Evolutionary conservation across 768 basidiomycete genomes (phyloP).

Genomic region (Mycena latifolia): DNA sequence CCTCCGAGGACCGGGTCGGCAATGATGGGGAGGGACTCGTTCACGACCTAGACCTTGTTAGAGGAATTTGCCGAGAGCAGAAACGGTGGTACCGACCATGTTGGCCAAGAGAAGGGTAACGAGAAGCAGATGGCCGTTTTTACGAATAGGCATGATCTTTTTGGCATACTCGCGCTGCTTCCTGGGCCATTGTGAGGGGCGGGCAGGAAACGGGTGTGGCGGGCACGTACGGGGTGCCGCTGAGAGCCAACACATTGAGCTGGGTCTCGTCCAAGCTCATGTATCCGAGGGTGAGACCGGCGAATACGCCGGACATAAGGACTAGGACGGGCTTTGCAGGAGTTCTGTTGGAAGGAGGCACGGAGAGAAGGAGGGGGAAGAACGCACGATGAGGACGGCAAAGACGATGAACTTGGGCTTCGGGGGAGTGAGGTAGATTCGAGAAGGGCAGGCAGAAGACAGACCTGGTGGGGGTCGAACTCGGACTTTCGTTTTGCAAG

Average conservation of each 20-base stretch:
- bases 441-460: conserved; percentile 34
- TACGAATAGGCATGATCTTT: conserved; percentile 88
- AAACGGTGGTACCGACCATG: conserved; percentile 68
- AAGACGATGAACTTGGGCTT: conserved; percentile 48
- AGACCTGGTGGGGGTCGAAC: conserved; percentile 42
- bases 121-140: conserved; percentile 87
- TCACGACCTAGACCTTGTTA: conserved; percentile 40
- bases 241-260: conserved; percentile 86
- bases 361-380: neutral
- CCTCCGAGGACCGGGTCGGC: conserved; percentile 86
- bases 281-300: conserved; percentile 92
- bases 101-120: conserved; percentile 89
- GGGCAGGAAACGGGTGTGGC: neutral
- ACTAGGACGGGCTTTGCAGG: conserved; percentile 74
- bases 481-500: conserved; percentile 43
- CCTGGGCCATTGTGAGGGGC: conserved; percentile 49
- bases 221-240: conserved; percentile 79
- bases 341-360: conserved; percentile 4
- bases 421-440: neutral
- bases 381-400: conserved; percentile 65
- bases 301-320: conserved; percentile 87
- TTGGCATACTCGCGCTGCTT: conserved; percentile 84
- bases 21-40: conserved; percentile 56
- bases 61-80: conserved; percentile 86
- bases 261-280: conserved; percentile 96